These are phyloP conservation scores for Prinsepia uniflora DNA, from an alignment of 306 rosid species.

Conservation along the genomic window DNA sequence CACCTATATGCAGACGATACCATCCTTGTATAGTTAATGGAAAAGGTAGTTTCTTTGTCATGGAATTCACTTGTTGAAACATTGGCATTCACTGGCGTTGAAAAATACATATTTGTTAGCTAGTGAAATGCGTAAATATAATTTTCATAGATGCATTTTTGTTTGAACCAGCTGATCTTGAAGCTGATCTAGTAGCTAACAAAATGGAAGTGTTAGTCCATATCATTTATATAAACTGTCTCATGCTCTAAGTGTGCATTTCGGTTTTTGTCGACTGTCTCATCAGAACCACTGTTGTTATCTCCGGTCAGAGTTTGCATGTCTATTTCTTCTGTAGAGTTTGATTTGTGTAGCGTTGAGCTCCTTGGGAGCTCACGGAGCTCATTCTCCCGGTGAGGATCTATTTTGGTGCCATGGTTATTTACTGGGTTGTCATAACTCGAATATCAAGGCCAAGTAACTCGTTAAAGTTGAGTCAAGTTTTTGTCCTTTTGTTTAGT, in stretches of 20 bases:
- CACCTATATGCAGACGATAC: conserved; percentile 29
- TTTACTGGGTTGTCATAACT: not conserved
- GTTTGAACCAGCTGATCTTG: not conserved
- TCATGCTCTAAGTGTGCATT: not conserved
- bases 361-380: too few relatives aligned
- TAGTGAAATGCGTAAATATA: conserved; percentile 1
- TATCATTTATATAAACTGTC: not conserved
- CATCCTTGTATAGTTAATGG: conserved; percentile 2
- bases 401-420: not conserved
- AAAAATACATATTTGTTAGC: not conserved
- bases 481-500: not conserved
- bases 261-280: not conserved
- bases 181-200: not conserved
- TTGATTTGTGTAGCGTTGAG: not conserved
- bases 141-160: not conserved
- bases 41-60: not conserved
- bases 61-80: not conserved
- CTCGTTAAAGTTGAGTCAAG: not conserved
- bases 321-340: not conserved
- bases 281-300: not conserved
- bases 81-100: not conserved
- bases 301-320: not conserved
- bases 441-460: not conserved
- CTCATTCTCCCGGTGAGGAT: not conserved
- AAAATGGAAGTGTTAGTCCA: not conserved